Percentiles rank a stretch among this genome's conserved stretches.
phyloP scores from a whole-genome alignment of 257 asterid species.

The Handroanthus guayacan region DNA sequence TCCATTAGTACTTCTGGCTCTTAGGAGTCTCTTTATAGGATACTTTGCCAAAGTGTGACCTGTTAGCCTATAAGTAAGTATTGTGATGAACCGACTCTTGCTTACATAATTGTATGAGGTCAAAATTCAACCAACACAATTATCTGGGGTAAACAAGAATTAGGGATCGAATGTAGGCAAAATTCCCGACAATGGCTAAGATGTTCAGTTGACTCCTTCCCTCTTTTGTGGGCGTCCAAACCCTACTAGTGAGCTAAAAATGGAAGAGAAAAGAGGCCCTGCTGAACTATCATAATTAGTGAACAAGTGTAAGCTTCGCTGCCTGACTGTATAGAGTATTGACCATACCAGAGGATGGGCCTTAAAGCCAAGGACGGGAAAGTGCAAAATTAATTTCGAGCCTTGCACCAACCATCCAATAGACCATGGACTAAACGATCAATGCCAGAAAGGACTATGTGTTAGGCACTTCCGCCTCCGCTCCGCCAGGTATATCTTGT shows the following conservation, averaged over 20 bases:
- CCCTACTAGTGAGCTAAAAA: background rate
- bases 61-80: conserved; percentile 2
- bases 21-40: background rate
- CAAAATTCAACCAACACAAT: conserved; percentile 17
- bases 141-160: background rate
- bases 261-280: conserved; percentile 24
- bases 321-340: too few species aligned
- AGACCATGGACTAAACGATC: conserved; percentile 30
- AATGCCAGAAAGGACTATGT: conserved; percentile 33
- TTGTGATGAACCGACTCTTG: background rate
- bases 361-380: too few species aligned
- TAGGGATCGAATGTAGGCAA: conserved; percentile 6
- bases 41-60: conserved; percentile 11
- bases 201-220: too few species aligned
- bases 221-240: too few species aligned
- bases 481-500: background rate
- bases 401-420: conserved; percentile 33
- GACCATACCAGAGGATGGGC: too few species aligned
- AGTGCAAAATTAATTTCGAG: too few species aligned
- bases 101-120: background rate
- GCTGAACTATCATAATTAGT: conserved; percentile 29
- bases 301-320: conserved; percentile 11
- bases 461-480: background rate
- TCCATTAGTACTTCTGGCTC: too few species aligned
- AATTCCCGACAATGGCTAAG: background rate